Conservation (phyloP, 1,139 yeast genomes). For the Yamadazyma sp. region DNA sequence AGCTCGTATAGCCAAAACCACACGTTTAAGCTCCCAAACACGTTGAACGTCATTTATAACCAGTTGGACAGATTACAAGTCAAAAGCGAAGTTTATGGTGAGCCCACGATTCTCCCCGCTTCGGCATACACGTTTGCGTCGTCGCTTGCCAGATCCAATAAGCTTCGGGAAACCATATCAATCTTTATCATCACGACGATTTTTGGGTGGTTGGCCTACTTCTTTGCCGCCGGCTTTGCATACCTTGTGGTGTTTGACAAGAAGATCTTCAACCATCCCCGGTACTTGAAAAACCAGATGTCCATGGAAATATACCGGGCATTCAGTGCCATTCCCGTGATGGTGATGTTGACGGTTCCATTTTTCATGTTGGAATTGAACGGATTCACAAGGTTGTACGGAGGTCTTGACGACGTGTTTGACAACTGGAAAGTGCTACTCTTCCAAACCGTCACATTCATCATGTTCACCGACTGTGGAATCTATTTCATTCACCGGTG, state of each 20-base stretch:
- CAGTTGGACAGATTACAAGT: constrained; percentile 29
- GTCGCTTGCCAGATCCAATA: constrained; percentile 65
- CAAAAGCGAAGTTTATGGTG: constrained; percentile 40
- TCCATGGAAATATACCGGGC: constrained; percentile 79
- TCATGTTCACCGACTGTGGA: constrained; percentile 90
- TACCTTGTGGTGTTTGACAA: constrained; percentile 80
- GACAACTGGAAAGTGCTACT: constrained; percentile 69
- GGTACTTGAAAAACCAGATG: constrained; percentile 92
- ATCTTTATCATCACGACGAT: constrained; percentile 71
- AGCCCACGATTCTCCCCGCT: constrained; percentile 39
- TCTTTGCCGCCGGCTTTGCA: constrained; percentile 72
- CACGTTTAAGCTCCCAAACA: constrained; percentile 5
- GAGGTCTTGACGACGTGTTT: constrained; percentile 57
- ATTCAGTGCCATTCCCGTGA: constrained; percentile 74
- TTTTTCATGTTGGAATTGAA: constrained; percentile 83
- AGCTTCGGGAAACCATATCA: constrained; percentile 68
- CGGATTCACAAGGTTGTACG: constrained; percentile 80
- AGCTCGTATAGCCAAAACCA: background rate
- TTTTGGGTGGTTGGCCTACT: constrained; percentile 82
- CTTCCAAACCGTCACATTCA: constrained; percentile 71
- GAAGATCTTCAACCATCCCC: constrained; percentile 90
- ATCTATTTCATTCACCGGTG: constrained; percentile 89
- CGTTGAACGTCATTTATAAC: constrained; percentile 19
- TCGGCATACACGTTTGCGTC: constrained; percentile 60
- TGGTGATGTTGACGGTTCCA: constrained; percentile 85